These are phyloP conservation scores for Fusarium stilboides DNA, from an alignment of 2,329 filamentous ascomycete genomes.

Conservation along the genomic window DNA sequence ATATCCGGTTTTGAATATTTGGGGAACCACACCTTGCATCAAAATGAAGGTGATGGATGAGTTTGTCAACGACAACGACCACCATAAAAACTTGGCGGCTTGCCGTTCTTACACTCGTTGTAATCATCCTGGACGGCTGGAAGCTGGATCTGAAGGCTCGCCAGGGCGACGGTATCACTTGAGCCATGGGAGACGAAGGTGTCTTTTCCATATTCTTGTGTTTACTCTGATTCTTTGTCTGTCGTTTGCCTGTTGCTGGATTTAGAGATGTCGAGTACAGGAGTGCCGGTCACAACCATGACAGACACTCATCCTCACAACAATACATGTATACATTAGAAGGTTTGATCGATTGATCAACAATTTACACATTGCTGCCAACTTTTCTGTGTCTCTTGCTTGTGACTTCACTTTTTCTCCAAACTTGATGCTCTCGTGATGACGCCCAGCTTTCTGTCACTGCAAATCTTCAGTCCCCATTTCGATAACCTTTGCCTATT, in stretches of 20 bases:
- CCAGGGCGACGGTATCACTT: slow-evolving; percentile 52
- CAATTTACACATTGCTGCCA: slow-evolving; percentile 50
- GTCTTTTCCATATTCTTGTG: slow-evolving; percentile 55
- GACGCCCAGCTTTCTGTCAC: neutral
- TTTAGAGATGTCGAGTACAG: slow-evolving; percentile 48
- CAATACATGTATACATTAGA: slow-evolving; percentile 48
- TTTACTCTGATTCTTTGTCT: slow-evolving; percentile 56
- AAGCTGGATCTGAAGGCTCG: slow-evolving; percentile 56
- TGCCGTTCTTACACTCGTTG: slow-evolving; percentile 68
- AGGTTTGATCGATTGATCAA: slow-evolving; percentile 42
- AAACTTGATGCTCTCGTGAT: neutral
- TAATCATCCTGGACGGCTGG: slow-evolving; percentile 61
- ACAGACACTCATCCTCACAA: slow-evolving; percentile 47
- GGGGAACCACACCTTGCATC: slow-evolving; percentile 37
- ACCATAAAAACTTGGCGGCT: slow-evolving; percentile 50
- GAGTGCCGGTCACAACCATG: slow-evolving; percentile 53
- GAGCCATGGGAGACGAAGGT: slow-evolving; percentile 37
- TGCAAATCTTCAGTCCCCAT: neutral
- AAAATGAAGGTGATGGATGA: slow-evolving; percentile 34
- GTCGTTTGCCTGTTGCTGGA: slow-evolving; percentile 51
- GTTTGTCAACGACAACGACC: slow-evolving; percentile 49
- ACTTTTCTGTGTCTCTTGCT: neutral
- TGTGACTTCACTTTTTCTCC: slow-evolving; percentile 1
- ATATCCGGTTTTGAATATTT: slow-evolving; percentile 33
- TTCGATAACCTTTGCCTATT: neutral